Conservation (phyloP, 306 rosid species). For the Citrullus colocynthis region DNA sequence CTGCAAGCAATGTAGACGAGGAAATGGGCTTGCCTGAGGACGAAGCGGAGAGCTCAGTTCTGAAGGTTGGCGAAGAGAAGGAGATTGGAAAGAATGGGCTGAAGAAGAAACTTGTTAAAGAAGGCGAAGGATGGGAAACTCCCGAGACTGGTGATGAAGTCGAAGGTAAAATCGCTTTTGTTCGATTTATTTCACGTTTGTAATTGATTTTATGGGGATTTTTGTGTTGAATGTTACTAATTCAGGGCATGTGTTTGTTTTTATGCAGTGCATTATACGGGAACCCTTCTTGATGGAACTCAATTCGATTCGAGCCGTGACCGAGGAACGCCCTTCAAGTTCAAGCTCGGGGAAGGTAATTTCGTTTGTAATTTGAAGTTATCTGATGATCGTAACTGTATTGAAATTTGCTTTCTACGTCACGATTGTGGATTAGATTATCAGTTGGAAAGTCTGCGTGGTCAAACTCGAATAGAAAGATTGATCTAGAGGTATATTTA, state of each 20-base stretch:
- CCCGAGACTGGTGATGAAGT: constrained; percentile 64
- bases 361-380: not conserved
- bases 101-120: constrained; percentile 63
- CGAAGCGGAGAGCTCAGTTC: constrained; percentile 12
- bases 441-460: not conserved
- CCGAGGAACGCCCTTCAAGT: constrained; percentile 57
- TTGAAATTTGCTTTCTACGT: not conserved
- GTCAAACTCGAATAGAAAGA: not conserved
- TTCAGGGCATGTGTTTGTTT: not conserved
- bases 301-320: constrained; percentile 75
- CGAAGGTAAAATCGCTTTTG: constrained; percentile 28
- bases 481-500: not conserved
- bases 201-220: not conserved
- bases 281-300: constrained; percentile 70
- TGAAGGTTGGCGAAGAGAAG: constrained; percentile 68
- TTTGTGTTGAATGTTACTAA: not conserved
- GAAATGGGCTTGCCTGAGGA: constrained; percentile 38
- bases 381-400: not conserved
- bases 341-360: constrained; percentile 68
- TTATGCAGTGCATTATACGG: constrained; percentile 62
- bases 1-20: constrained; percentile 12
- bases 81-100: constrained; percentile 60
- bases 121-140: constrained; percentile 70
- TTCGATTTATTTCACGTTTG: not conserved
- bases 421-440: not conserved